phyloP scores from a whole-genome alignment of 225 moss, liverwort and hornwort species.

The Physcomitrium patens region DNA sequence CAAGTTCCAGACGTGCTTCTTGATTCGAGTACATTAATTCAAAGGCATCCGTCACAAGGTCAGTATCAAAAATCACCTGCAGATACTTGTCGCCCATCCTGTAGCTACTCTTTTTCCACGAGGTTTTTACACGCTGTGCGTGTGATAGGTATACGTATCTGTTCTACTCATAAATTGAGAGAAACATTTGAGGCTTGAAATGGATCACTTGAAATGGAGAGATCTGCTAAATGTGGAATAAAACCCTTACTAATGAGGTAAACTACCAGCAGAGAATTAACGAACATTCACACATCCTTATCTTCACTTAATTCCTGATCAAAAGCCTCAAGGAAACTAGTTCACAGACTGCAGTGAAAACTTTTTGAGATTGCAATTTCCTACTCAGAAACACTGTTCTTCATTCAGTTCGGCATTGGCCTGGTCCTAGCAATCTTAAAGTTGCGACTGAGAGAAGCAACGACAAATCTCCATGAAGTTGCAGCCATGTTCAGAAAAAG shows the following conservation, averaged over 20 bases:
- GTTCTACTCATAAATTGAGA: neutral
- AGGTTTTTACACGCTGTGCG: constrained; percentile 12
- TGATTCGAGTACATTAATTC: constrained; percentile 77
- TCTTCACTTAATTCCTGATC: neutral
- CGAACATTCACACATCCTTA: neutral
- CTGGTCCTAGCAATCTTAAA: neutral
- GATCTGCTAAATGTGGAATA: neutral
- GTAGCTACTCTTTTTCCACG: constrained; percentile 21
- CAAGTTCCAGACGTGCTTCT: constrained; percentile 84
- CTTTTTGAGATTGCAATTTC: too few species aligned
- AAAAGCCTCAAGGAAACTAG: constrained; percentile 7
- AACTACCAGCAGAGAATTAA: neutral
- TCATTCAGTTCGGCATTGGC: neutral
- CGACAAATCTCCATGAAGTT: constrained; percentile 16
- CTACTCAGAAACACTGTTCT: constrained; percentile 19
- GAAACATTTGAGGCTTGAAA: neutral
- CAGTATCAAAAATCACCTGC: constrained; percentile 97
- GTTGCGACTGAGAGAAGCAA: neutral
- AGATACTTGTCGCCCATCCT: constrained; percentile 95
- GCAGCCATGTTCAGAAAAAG: constrained; percentile 9
- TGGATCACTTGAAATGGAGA: neutral
- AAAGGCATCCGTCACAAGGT: constrained; percentile 85
- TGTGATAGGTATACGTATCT: constrained; percentile 1
- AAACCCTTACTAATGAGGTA: neutral
- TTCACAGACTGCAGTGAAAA: constrained; percentile 1